Evolutionary conservation across 2,329 filamentous ascomycete genomes (phyloP).

Genomic region (Colletotrichum noveboracense): DNA sequence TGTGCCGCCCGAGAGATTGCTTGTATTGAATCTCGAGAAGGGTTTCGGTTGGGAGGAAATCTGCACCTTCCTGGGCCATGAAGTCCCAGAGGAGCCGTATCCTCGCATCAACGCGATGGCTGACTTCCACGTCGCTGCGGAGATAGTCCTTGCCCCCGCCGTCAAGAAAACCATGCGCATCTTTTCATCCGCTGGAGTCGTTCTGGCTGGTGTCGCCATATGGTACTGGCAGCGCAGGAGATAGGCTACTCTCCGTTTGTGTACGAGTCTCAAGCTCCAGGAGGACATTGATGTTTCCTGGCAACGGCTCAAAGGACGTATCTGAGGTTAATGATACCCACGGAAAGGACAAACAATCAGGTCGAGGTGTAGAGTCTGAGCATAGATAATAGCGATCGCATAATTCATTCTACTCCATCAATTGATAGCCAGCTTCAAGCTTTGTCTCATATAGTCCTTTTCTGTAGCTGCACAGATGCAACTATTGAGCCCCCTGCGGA

Average conservation of each 20-base stretch:
- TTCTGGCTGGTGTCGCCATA: background rate
- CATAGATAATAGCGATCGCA: background rate
- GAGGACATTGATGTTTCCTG: background rate
- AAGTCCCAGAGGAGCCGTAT: slow-evolving; percentile 33
- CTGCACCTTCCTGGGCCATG: slow-evolving; percentile 33
- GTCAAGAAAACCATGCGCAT: slow-evolving; percentile 11
- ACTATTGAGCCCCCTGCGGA: background rate
- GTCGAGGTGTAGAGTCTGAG: background rate
- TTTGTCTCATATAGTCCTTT: rapidly evolving
- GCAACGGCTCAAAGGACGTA: background rate
- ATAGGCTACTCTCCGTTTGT: background rate
- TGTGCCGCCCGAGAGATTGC: slow-evolving; percentile 31
- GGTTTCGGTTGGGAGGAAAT: slow-evolving; percentile 41
- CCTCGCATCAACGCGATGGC: slow-evolving; percentile 25
- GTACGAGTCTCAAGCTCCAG: background rate
- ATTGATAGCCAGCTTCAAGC: background rate
- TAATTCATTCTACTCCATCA: background rate
- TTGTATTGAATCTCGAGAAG: slow-evolving; percentile 36
- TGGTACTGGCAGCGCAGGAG: slow-evolving; percentile 15
- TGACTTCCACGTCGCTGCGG: slow-evolving; percentile 15
- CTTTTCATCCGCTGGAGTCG: background rate
- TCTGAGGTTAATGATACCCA: background rate
- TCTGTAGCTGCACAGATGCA: background rate
- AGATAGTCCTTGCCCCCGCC: slow-evolving; percentile 12
- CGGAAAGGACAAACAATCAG: background rate